Percentiles rank a stretch among this genome's conserved stretches.
These are phyloP conservation scores for Daldinia bambusicola DNA, from an alignment of 495 filamentous ascomycete species.

Conservation along the genomic window DNA sequence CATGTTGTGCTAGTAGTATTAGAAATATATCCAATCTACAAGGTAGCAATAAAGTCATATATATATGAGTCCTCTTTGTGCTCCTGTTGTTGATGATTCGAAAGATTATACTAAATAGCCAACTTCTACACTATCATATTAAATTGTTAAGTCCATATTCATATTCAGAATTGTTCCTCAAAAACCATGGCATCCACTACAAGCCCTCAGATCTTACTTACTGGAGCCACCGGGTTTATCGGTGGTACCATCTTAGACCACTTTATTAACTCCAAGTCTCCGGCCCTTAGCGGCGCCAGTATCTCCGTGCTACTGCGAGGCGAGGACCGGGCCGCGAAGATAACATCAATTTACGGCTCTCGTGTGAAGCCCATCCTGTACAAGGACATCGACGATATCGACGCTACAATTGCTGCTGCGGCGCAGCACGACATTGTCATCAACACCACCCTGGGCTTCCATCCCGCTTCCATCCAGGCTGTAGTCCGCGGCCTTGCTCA, in stretches of 20 bases:
- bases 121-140: too few species aligned
- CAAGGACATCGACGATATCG: conserved; percentile 48
- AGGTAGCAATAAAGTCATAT: background rate
- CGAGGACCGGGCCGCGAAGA: conserved; percentile 30
- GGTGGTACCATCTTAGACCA: conserved; percentile 45
- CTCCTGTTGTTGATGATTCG: background rate
- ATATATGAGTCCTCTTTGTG: background rate
- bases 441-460: conserved; percentile 50
- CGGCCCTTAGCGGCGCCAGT: conserved; percentile 17
- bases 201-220: conserved; percentile 41
- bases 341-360: conserved; percentile 34
- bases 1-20: background rate
- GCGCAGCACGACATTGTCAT: conserved; percentile 56
- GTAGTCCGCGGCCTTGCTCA: conserved; percentile 51
- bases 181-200: conserved; percentile 38
- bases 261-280: conserved; percentile 29
- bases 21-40: background rate
- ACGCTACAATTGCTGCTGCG: conserved; percentile 44
- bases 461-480: conserved; percentile 47
- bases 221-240: conserved; percentile 45
- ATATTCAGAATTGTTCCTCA: background rate
- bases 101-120: too few species aligned
- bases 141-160: background rate
- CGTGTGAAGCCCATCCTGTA: conserved; percentile 40
- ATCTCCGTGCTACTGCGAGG: conserved; percentile 40